phyloP scores from a whole-genome alignment of 2,329 filamentous ascomycete genomes.

The Orbilia ellipsospora region DNA sequence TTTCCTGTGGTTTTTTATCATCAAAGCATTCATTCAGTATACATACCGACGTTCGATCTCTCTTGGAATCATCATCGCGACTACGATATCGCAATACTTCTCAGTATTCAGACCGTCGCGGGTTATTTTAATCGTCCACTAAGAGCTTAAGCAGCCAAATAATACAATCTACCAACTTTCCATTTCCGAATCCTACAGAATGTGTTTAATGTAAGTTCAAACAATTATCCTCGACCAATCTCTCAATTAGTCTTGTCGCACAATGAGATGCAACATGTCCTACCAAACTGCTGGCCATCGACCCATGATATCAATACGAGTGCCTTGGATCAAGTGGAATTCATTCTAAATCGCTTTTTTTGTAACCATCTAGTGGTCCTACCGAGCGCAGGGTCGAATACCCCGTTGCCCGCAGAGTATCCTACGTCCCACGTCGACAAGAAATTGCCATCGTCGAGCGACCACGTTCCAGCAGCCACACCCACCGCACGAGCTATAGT shows the following conservation, averaged over 20 bases:
- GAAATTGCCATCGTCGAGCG: conserved; percentile 53
- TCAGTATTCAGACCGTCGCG: too few species aligned
- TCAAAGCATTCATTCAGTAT: too few species aligned
- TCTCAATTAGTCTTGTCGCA: not conserved
- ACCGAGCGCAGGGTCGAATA: conserved; percentile 41
- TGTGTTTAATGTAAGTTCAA: conserved; percentile 52
- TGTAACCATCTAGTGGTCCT: conserved; percentile 19
- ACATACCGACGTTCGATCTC: too few species aligned
- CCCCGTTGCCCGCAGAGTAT: conserved; percentile 44
- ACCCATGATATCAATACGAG: too few species aligned
- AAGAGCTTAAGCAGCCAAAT: not conserved
- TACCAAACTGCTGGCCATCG: too few species aligned
- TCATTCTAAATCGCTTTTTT: not conserved
- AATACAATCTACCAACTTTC: too few species aligned
- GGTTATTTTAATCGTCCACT: not conserved
- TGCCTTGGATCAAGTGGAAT: not conserved
- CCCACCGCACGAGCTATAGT: conserved; percentile 30
- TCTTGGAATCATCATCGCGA: too few species aligned
- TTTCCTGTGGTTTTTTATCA: too few species aligned
- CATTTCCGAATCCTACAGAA: conserved; percentile 3
- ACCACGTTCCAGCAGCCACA: conserved; percentile 44
- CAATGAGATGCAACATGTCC: too few species aligned
- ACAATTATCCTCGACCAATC: not conserved
- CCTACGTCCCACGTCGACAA: conserved; percentile 29
- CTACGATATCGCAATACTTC: too few species aligned